These are phyloP conservation scores for Skeletonema marinoi DNA, from an alignment of 108 stramenopile genomes.

Conservation along the genomic window DNA sequence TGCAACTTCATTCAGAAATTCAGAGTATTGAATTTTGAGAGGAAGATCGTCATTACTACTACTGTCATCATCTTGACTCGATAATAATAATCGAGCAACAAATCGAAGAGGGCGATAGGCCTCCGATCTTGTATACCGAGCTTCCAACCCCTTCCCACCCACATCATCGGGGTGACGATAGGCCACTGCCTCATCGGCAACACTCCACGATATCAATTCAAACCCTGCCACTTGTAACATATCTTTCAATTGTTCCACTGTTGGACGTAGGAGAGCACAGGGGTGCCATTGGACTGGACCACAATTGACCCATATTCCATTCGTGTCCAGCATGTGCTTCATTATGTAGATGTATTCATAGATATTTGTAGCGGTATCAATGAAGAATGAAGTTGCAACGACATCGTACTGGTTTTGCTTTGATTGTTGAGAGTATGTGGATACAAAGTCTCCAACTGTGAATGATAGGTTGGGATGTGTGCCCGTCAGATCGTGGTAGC, in stretches of 20 bases:
- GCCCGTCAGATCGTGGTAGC: constrained; percentile 1
- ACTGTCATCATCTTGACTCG: neutral
- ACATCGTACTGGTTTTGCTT: constrained; percentile 42
- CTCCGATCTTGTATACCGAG: constrained; percentile 62
- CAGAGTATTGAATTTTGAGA: constrained; percentile 20
- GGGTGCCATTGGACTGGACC: constrained; percentile 86
- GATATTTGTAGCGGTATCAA: constrained; percentile 79
- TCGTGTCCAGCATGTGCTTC: constrained; percentile 22
- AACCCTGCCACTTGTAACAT: constrained; percentile 58
- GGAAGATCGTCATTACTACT: neutral
- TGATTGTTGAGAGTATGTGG: constrained; percentile 25
- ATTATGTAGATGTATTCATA: constrained; percentile 70
- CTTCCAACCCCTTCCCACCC: neutral
- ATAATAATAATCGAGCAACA: constrained; percentile 16
- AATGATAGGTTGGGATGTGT: constrained; percentile 50
- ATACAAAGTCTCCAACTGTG: constrained; percentile 64
- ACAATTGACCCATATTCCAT: constrained; percentile 71
- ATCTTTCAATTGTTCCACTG: constrained; percentile 60
- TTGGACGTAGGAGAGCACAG: constrained; percentile 60
- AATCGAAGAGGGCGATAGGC: constrained; percentile 60
- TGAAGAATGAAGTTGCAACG: constrained; percentile 76
- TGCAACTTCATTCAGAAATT: constrained; percentile 24
- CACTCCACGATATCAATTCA: constrained; percentile 51
- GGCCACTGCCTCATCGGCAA: constrained; percentile 52
- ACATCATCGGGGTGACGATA: constrained; percentile 59